Base-by-base conservation (phyloP, 495 filamentous ascomycete genomes). In the Letharia columbiana region DNA sequence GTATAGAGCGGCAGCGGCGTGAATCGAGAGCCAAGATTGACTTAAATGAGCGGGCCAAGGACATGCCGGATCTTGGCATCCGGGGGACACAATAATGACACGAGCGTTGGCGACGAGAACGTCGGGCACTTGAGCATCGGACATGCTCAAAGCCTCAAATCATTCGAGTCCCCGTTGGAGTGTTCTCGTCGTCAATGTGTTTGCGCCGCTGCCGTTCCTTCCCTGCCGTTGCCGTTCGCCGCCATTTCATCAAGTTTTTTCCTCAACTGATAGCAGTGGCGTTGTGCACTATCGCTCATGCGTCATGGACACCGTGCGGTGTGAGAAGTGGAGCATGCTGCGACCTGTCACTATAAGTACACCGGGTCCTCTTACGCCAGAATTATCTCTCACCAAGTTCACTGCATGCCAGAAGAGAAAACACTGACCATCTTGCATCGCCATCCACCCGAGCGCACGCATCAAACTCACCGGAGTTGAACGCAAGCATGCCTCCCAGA, bases 401-500 rank as follows among this genome's bases (percentile, higher is more conserved):
- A 35, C 15, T 10, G 54, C 33, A 37, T 57, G 8, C 54, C 33
- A 18, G 33, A 17, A 37, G 31, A 18, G 17, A 57, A 57, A 9
- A 8, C 4, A 1, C 10, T 57, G 54, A 37, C 31, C 2, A 20
- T 20, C 6, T 37, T 57, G 15, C 54, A 35, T n/a, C 18, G 33
- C 33, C 33, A 28, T 37, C 7, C 41, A 49, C 9, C 18, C 15
- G 37, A 35, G 41, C 15, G n/a, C 31, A 18, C 63, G 23, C 20
- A 8, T 40, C 18, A 41, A 17, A 20, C 3, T 28, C 56, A 40
- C 23, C 9, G 5, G 12, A 28, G 12, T 6, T 47, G 37, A 45
- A 37, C 17, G 10, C 52, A 59, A 59, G 54, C 50, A 44, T 57
- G 33, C 44, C 64, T 54, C 58, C 39, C 13, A 47, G 42, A 33